Evolutionary conservation across 2,329 filamentous ascomycete genomes (phyloP).

Genomic region (Arthrinium phaeospermum): DNA sequence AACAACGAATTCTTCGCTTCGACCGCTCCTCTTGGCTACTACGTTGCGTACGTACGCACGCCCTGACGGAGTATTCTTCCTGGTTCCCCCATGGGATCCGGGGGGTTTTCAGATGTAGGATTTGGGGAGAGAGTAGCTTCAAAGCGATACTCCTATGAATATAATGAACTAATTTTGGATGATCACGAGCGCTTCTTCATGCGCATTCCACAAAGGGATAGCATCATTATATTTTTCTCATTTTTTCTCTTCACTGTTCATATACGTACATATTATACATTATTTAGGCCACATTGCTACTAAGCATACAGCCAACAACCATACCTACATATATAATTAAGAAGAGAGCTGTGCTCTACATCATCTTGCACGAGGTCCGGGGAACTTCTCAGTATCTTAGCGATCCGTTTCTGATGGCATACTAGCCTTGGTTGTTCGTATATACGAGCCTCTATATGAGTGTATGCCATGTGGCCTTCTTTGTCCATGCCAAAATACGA

Average conservation of each 20-base stretch:
- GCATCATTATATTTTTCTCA: constrained; percentile 14
- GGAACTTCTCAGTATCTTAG: too few relatives aligned
- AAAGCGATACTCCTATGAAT: constrained; percentile 4
- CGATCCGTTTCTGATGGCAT: not conserved
- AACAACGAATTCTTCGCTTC: not conserved
- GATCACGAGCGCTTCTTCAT: constrained; percentile 15
- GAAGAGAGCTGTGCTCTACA: not conserved
- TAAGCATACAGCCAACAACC: not conserved
- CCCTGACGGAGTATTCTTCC: not conserved
- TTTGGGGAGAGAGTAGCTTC: not conserved
- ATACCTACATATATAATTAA: not conserved
- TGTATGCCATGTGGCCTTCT: not conserved
- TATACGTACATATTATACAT: not conserved
- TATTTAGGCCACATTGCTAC: not conserved
- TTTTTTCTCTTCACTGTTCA: constrained; percentile 1
- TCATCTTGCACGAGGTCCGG: not conserved
- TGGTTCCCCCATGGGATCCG: not conserved
- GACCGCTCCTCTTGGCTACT: not conserved
- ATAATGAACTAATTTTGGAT: constrained; percentile 17
- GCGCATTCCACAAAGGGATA: not conserved
- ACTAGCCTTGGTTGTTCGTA: not conserved
- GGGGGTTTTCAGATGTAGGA: not conserved
- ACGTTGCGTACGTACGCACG: not conserved
- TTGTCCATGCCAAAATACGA: not conserved
- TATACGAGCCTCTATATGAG: not conserved